These are phyloP conservation scores for Phytophthora hibernalis DNA, from an alignment of 352 stramenopile species.

Conservation along the genomic window DNA sequence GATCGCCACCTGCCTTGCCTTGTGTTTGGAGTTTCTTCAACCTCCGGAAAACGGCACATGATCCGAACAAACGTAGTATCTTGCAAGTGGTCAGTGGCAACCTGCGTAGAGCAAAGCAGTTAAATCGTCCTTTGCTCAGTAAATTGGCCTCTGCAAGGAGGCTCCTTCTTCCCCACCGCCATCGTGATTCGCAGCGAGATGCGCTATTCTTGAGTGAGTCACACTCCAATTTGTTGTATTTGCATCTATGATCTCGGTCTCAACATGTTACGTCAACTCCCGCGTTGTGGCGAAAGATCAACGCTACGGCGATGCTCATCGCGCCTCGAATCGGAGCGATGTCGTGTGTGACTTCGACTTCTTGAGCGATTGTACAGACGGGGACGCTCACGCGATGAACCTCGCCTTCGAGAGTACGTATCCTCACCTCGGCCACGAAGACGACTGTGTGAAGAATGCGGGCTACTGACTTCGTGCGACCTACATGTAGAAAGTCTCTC, in stretches of 20 bases:
- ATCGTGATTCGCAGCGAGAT: neutral
- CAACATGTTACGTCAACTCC: neutral
- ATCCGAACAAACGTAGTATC: too few relatives aligned
- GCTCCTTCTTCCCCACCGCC: too few relatives aligned
- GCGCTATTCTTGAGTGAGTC: neutral
- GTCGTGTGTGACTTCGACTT: constrained; percentile 11
- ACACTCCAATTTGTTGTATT: neutral
- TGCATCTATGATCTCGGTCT: neutral
- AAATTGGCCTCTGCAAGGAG: too few relatives aligned
- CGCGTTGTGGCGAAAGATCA: neutral
- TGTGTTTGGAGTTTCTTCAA: too few relatives aligned
- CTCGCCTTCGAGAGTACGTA: neutral
- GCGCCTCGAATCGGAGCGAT: neutral
- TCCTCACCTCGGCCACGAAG: neutral
- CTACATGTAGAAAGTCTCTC: neutral
- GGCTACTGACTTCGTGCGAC: neutral
- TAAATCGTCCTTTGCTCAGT: too few relatives aligned
- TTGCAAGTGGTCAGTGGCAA: too few relatives aligned
- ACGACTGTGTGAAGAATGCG: neutral
- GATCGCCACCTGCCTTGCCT: too few relatives aligned
- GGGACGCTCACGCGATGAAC: constrained; percentile 9
- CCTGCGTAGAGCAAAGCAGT: too few relatives aligned
- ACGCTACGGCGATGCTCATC: neutral
- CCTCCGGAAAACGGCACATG: too few relatives aligned
- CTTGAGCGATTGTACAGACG: constrained; percentile 11